Base-by-base conservation (phyloP, 192 early-diverging fungal species). In the Geranomyces michiganensis region DNA sequence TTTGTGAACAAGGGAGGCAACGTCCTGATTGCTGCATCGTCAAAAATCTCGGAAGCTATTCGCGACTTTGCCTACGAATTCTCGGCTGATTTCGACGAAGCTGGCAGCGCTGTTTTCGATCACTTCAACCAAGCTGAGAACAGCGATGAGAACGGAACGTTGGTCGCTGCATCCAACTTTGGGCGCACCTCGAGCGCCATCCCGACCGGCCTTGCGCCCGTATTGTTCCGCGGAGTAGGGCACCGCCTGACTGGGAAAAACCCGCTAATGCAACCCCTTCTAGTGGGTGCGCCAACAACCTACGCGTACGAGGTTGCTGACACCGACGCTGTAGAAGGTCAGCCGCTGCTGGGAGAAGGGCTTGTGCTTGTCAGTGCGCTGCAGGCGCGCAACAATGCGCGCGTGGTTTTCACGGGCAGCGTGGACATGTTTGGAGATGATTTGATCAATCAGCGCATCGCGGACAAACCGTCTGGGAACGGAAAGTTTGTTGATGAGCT, bases 1-100 rank as follows among this genome's bases (percentile, higher is more conserved):
- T 99, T 95, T 76, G 85, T 97, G 46, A 89, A 95, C 56, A 83
- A 88, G 27, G 96, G 95, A 36, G 97, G 96, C 22, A 99, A 97
- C 76, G 75, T 97, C 32, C 45, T 99, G 5, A 59, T 95, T 14
- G 92, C 89, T 4, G 89, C 85, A 0, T 85, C 88, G 9, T 73
- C 84, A 32, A 83, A 89, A 48, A 65, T 91, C 21, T 83, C 86
- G 6, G 91, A 91, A 36, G 77, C 84, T 8, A 65, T 92, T 5
- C 88, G 94, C 14, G 92, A 93, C 67, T 82, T 99, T 45, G 90
- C 88, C n/a, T 82, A 85, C 70, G 96, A 98, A 73, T 93, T 97
- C 72, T 92, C 92, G 56, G 88, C 93, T 21, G 92, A 92, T 43
- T 90, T 91, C 56, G 96, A 96, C 68, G 85, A 85, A 63, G 77